Percentiles rank a stretch among this genome's conserved stretches.
phyloP scores from a whole-genome alignment of 108 stramenopile genomes.

The Stephanodiscus triporus region DNA sequence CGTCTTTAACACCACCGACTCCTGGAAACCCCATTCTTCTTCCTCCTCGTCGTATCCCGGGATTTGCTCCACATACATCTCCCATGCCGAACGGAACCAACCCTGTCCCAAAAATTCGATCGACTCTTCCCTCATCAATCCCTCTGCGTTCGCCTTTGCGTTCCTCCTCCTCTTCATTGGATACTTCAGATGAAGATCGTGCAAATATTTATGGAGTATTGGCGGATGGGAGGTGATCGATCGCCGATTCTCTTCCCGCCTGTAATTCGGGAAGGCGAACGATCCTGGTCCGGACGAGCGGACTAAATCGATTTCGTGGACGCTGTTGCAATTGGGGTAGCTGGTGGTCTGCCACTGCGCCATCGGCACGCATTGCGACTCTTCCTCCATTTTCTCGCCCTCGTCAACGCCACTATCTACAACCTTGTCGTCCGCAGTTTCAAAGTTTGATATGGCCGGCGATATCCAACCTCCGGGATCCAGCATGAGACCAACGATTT shows the following conservation, averaged over 20 bases:
- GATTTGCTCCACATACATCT: conserved; percentile 32
- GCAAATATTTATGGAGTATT: conserved; percentile 16
- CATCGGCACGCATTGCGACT: conserved; percentile 67
- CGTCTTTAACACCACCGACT: conserved; percentile 76
- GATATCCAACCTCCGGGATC: conserved; percentile 15
- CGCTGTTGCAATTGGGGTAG: conserved; percentile 76
- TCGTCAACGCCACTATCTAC: not conserved
- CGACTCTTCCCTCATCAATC: conserved; percentile 33
- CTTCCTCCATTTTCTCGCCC: not conserved
- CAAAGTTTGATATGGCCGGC: not conserved
- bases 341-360: conserved; percentile 73
- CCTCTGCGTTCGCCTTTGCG: conserved; percentile 35
- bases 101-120: conserved; percentile 74
- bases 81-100: conserved; percentile 87
- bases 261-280: conserved; percentile 11
- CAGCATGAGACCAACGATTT: not conserved
- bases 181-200: not conserved
- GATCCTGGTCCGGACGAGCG: conserved; percentile 35
- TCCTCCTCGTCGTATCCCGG: conserved; percentile 36
- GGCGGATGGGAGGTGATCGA: conserved; percentile 23
- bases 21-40: conserved; percentile 20
- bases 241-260: conserved; percentile 12
- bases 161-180: conserved; percentile 5
- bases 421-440: not conserved
- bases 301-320: conserved; percentile 74